Conservation (phyloP, 352 stramenopile species). For the Globisporangium takayamanum region DNA sequence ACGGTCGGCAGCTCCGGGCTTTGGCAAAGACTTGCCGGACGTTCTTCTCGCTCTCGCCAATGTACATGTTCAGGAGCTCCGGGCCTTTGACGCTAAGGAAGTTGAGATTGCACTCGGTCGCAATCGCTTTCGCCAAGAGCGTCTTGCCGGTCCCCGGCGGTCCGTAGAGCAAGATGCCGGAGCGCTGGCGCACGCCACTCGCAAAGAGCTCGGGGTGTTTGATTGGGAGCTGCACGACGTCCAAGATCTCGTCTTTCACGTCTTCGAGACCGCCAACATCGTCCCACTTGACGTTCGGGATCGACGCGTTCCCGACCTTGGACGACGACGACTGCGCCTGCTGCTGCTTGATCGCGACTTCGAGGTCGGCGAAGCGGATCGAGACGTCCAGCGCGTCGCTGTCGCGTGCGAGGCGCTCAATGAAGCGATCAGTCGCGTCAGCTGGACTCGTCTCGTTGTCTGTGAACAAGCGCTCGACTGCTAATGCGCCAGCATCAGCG, state of each 20-base stretch:
- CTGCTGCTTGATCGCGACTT: slow-evolving; percentile 53
- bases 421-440: not conserved
- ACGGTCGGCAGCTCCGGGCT: slow-evolving; percentile 72
- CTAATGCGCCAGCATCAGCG: slow-evolving; percentile 44
- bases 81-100: slow-evolving; percentile 96
- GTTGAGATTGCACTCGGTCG: slow-evolving; percentile 93
- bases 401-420: slow-evolving; percentile 12
- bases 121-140: slow-evolving; percentile 93
- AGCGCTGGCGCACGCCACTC: slow-evolving; percentile 67
- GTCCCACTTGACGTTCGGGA: slow-evolving; percentile 96
- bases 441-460: slow-evolving; percentile 2
- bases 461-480: slow-evolving; percentile 38
- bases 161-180: slow-evolving; percentile 77
- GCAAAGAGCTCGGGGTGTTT: slow-evolving; percentile 82
- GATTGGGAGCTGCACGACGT: slow-evolving; percentile 80
- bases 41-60: slow-evolving; percentile 96
- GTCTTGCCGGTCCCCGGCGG: slow-evolving; percentile 92
- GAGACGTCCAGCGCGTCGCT: slow-evolving; percentile 20
- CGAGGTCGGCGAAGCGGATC: slow-evolving; percentile 40
- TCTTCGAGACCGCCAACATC: slow-evolving; percentile 98
- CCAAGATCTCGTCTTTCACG: slow-evolving; percentile 96
- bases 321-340: slow-evolving; percentile 59
- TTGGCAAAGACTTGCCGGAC: slow-evolving; percentile 92
- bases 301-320: slow-evolving; percentile 59
- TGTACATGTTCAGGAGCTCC: slow-evolving; percentile 97